Evolutionary conservation across 169 alveolate genomes (phyloP).

Genomic region (Plasmodium relictum): DNA sequence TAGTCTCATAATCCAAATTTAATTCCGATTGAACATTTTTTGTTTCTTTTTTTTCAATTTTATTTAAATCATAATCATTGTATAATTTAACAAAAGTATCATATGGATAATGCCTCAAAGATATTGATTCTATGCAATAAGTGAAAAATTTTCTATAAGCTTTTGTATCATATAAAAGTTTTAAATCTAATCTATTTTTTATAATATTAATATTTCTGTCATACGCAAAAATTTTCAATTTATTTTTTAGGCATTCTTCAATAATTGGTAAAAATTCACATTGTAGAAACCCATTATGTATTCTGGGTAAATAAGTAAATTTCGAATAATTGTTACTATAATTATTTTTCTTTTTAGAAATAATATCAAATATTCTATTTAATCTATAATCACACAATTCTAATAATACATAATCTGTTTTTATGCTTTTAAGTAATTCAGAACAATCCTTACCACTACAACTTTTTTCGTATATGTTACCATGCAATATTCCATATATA

Average conservation of each 20-base stretch:
- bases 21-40: neutral
- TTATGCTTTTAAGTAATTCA: constrained; percentile 13
- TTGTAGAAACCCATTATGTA: constrained; percentile 71
- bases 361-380: constrained; percentile 34
- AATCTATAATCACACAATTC: constrained; percentile 57
- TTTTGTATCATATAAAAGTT: constrained; percentile 56
- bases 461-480: constrained; percentile 37
- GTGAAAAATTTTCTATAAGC: constrained; percentile 67
- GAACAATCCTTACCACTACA: constrained; percentile 66
- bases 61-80: constrained; percentile 7
- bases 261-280: constrained; percentile 47
- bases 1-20: neutral
- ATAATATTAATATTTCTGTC: constrained; percentile 40
- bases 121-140: constrained; percentile 51
- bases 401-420: constrained; percentile 48
- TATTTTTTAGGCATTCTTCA: constrained; percentile 37
- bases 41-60: neutral
- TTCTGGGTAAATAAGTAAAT: constrained; percentile 69
- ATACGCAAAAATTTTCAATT: constrained; percentile 24
- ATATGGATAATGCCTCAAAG: constrained; percentile 44
- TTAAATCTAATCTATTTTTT: constrained; percentile 67
- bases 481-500: constrained; percentile 68
- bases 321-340: constrained; percentile 28
- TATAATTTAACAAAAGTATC: constrained; percentile 25
- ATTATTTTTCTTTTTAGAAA: constrained; percentile 19